These are phyloP conservation scores for Carex pumila DNA, from an alignment of 176 grass and related monocot species.

Conservation along the genomic window DNA sequence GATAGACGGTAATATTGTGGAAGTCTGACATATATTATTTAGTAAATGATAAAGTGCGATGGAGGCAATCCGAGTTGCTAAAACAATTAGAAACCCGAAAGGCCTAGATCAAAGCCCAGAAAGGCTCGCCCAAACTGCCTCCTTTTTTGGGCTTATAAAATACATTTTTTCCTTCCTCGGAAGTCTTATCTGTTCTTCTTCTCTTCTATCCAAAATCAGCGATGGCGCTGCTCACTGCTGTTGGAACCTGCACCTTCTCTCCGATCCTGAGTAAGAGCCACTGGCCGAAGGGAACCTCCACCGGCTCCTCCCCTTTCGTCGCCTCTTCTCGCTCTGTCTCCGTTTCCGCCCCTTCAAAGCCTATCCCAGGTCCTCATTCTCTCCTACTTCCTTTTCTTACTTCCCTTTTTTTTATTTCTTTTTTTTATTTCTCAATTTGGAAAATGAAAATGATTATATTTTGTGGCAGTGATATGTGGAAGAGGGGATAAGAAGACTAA, in stretches of 20 bases:
- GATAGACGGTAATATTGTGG: too few relatives aligned
- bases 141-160: neutral
- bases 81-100: neutral
- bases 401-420: neutral
- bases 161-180: neutral
- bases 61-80: neutral
- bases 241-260: neutral
- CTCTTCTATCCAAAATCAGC: neutral
- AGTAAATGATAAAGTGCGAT: neutral
- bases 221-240: conserved; percentile 13
- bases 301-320: neutral
- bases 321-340: neutral
- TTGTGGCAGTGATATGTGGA: conserved; percentile 11
- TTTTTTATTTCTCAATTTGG: neutral
- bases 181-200: neutral
- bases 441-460: neutral
- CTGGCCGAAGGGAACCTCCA: neutral
- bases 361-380: neutral
- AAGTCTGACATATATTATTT: neutral
- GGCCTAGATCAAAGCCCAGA: neutral
- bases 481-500: conserved; percentile 20
- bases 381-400: neutral
- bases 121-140: neutral
- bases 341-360: neutral
- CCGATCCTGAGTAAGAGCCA: neutral